phyloP scores from a whole-genome alignment of 139 green algal genomes.

The Bryopsis sp. region DNA sequence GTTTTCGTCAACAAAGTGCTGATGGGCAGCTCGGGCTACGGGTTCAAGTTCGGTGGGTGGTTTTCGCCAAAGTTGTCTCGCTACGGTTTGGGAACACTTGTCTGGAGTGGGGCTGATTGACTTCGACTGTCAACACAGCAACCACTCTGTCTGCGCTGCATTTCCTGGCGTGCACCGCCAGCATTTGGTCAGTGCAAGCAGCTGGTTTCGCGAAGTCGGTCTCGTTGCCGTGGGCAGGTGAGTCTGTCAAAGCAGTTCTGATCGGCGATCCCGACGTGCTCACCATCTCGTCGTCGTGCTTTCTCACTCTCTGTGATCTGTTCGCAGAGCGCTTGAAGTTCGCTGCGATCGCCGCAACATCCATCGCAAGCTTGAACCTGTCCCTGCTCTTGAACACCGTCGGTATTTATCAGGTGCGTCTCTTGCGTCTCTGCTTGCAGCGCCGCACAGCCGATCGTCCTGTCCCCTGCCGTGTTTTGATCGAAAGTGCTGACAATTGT shows the following conservation, averaged over 20 bases:
- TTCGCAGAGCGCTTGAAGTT: conserved; percentile 42
- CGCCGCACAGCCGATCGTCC: too few relatives aligned
- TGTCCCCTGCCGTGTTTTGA: too few relatives aligned
- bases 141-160: conserved; percentile 49
- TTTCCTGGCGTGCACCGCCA: conserved; percentile 33
- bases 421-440: too few relatives aligned
- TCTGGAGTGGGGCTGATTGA: neutral
- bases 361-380: conserved; percentile 49
- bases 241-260: neutral
- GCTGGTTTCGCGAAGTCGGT: conserved; percentile 26
- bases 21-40: conserved; percentile 44
- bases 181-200: conserved; percentile 26
- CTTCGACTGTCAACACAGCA: conserved; percentile 32
- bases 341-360: conserved; percentile 37
- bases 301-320: neutral
- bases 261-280: neutral
- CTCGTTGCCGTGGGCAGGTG: conserved; percentile 31
- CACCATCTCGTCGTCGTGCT: neutral
- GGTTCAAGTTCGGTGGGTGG: conserved; percentile 47
- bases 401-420: conserved; percentile 54
- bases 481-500: too few relatives aligned
- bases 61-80: too few relatives aligned
- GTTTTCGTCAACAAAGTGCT: conserved; percentile 59
- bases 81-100: neutral
- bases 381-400: conserved; percentile 53